Evolutionary conservation across 1,284 basidiomycete genomes (phyloP).

Genomic region (Moesziomyces sp.): DNA sequence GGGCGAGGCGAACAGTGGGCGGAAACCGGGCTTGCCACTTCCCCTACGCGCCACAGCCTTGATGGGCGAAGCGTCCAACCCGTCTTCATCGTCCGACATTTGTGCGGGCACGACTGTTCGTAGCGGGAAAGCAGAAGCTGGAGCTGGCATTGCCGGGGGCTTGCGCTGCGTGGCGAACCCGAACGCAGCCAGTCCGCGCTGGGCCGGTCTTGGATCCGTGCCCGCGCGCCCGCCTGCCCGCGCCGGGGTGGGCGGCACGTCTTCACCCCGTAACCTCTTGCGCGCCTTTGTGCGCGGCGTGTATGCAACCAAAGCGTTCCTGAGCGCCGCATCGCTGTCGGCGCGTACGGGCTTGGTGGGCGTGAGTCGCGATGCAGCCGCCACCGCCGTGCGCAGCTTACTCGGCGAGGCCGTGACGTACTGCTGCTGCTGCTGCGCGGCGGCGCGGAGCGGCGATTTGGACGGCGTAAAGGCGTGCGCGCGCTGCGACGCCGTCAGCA

Average conservation of each 20-base stretch:
- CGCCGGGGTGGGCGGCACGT: conserved; percentile 52
- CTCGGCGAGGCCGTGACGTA: conserved; percentile 33
- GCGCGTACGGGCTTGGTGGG: conserved; percentile 8
- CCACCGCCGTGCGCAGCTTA: conserved; percentile 22
- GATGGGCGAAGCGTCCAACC: conserved; percentile 19
- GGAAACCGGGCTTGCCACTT: conserved; percentile 13
- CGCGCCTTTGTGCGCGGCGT: conserved; percentile 60
- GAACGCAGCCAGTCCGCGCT: conserved; percentile 20
- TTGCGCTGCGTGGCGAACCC: conserved; percentile 23
- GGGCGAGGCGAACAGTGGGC: conserved; percentile 39
- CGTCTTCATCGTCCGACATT: conserved; percentile 10
- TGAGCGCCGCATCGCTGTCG: conserved; percentile 19
- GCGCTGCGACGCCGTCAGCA: conserved; percentile 6
- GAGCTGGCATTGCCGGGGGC: neutral
- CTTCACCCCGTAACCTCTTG: conserved; percentile 59
- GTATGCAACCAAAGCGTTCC: conserved; percentile 30
- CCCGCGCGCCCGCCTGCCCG: neutral
- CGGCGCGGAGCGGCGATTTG: conserved; percentile 2
- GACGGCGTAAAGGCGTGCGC: conserved; percentile 12
- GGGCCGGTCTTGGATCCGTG: conserved; percentile 13
- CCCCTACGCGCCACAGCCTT: conserved; percentile 14
- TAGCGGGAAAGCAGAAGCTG: conserved; percentile 3
- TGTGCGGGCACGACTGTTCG: conserved; percentile 3
- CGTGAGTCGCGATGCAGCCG: conserved; percentile 8
- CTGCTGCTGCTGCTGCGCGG: conserved; percentile 5